Evolutionary conservation across 78 protist species (phyloP), one percentile per base, ranked within the genome.

Genomic region (Salpingoeca rosetta): DNA sequence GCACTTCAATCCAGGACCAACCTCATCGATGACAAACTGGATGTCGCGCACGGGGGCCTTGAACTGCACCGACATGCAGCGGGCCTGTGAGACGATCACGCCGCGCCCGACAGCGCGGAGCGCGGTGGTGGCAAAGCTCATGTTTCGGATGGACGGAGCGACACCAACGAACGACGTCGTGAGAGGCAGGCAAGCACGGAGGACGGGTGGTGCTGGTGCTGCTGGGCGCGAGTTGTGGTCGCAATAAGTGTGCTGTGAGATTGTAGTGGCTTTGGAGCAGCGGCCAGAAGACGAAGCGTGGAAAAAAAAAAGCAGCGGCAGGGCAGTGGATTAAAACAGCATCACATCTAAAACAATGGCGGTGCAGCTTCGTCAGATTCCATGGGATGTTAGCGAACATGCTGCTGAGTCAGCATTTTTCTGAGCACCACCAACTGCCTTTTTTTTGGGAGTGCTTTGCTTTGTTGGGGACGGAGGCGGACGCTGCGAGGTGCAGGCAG

Each of bases 41-140:
- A 79, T 85, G 36, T 85, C 87, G 22, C 87, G 38, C 38, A 85
- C 10, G 25, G 87, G 87, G 11, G 87, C 87, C 45, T 27, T 84
- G 81, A 45, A 84, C 42, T n/a, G 36, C 26, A 76, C 86, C 44
- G 37, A n/a, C 41, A 17, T 73, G 76, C 35, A 35, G 22, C 1
- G 56, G 12, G 12, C 72, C 81, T 42, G 81, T 78, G 41, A 35
- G 31, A 73, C 31, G 76, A 73, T 27, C 35, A 37, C 17, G 27
- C 56, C 24, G 35, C 56, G 40, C 51, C 40, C 39, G 22, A 81
- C 35, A 22, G 39, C 84, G 56, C 80, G 22, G 80, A n/a, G 41
- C 24, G 24, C 80, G 80, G 35, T n/a, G 80, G 41, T n/a, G 41
- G 80, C 1, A 1, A 76, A 36, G 80, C 43, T 76, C 37, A 24